Evolutionary conservation across 2,329 filamentous ascomycete genomes (phyloP).

Genomic region (Cladophialophora carrionii): DNA sequence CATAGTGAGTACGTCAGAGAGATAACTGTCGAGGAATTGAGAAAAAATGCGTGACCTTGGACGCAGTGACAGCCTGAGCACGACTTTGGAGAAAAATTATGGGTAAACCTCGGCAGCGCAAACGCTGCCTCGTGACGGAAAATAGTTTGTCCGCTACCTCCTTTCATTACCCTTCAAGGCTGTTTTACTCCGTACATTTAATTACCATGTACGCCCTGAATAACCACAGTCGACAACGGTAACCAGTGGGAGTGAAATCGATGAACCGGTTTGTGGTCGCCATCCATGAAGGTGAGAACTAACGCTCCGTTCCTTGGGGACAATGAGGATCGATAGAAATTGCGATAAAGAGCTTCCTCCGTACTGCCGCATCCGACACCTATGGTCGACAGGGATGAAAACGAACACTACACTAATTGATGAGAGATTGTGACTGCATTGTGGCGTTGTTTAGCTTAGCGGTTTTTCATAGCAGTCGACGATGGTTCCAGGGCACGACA

Average conservation of each 20-base stretch:
- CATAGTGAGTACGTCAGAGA: slow-evolving; percentile 15
- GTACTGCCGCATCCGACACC: neutral
- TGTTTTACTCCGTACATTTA: neutral
- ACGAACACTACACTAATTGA: neutral
- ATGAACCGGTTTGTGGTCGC: neutral
- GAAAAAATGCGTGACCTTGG: neutral
- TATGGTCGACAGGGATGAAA: neutral
- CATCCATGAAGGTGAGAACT: neutral
- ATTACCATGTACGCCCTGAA: neutral
- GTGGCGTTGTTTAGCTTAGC: neutral
- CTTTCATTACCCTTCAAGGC: neutral
- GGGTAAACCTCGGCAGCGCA: slow-evolving; percentile 13
- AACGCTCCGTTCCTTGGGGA: neutral
- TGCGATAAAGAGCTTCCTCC: too few species aligned
- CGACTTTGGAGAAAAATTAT: slow-evolving; percentile 13
- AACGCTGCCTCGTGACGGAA: neutral
- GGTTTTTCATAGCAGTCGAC: neutral
- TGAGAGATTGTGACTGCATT: too few species aligned
- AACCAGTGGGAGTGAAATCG: neutral
- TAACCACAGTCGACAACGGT: neutral
- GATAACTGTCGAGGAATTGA: neutral
- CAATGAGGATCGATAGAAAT: neutral
- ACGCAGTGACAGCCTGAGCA: neutral
- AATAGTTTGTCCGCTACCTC: slow-evolving; percentile 1
- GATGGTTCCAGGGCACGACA: neutral